A percentile compares a stretch with the other conserved stretches of the same genome.
phyloP scores from a whole-genome alignment of 2,329 filamentous ascomycete genomes.

The Fusarium metavorans region DNA sequence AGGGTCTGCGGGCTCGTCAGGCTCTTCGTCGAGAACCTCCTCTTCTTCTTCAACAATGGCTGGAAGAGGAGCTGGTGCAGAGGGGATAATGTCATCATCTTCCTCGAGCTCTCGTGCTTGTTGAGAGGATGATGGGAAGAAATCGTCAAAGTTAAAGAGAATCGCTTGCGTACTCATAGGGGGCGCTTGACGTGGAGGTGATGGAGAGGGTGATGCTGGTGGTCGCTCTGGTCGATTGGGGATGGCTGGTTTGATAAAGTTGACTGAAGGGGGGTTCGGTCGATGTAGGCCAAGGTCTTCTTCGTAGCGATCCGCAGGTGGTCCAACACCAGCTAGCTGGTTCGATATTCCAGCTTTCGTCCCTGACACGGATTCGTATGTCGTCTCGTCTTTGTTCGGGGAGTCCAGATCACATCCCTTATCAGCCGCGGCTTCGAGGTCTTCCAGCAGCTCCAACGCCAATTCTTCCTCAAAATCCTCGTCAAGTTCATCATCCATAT shows the following conservation, averaged over 20 bases:
- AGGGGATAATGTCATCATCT: conserved; percentile 18
- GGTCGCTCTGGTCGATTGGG: conserved; percentile 1
- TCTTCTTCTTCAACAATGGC: conserved; percentile 27
- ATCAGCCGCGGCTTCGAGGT: conserved; percentile 34
- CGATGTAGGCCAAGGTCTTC: conserved; percentile 37
- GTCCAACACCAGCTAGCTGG: not conserved
- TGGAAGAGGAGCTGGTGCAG: conserved; percentile 1
- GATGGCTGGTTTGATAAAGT: conserved; percentile 1
- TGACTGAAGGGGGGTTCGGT: conserved; percentile 7
- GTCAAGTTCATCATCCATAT: conserved; percentile 43
- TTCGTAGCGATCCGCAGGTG: conserved; percentile 18
- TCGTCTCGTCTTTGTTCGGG: not conserved
- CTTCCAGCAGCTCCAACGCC: conserved; percentile 41
- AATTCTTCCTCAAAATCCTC: conserved; percentile 43
- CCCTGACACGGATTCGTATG: not conserved
- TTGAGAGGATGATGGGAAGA: conserved; percentile 69
- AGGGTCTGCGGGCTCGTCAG: conserved; percentile 19
- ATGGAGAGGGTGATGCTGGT: conserved; percentile 25
- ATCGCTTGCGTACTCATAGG: conserved; percentile 65
- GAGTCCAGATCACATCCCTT: not conserved
- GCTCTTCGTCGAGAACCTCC: conserved; percentile 19
- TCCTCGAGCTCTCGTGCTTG: conserved; percentile 65
- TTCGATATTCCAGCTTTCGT: not conserved
- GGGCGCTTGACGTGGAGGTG: conserved; percentile 39
- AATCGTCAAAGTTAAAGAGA: conserved; percentile 64